phyloP scores from a whole-genome alignment of 352 stramenopile species.

The Phytophthora meadii region DNA sequence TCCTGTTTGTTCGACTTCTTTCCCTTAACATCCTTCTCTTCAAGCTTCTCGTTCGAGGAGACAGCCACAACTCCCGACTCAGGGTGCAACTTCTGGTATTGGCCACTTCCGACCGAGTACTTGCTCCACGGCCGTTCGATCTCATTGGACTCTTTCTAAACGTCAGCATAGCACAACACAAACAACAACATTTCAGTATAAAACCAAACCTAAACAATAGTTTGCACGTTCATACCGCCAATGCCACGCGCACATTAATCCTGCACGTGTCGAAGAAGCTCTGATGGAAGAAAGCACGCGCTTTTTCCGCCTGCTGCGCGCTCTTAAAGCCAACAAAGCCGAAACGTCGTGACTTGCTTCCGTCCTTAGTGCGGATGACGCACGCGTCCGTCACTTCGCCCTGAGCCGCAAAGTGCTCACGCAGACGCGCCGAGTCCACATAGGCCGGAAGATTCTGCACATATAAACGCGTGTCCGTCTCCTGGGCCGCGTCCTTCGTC shows the following conservation, averaged over 20 bases:
- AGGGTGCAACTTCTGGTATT: conserved; percentile 52
- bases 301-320: conserved; percentile 58
- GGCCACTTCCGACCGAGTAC: conserved; percentile 87
- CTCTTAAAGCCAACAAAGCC: conserved; percentile 88
- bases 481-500: conserved; percentile 13
- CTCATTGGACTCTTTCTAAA: conserved; percentile 60
- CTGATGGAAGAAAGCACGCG: conserved; percentile 78
- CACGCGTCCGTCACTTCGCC: conserved; percentile 91
- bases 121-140: conserved; percentile 89
- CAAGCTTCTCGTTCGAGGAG: conserved; percentile 18
- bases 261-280: conserved; percentile 92
- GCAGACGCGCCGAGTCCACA: conserved; percentile 74
- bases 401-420: conserved; percentile 77
- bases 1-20: conserved; percentile 26
- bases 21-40: conserved; percentile 31
- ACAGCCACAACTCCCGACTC: conserved; percentile 22
- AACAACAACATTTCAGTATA: conserved; percentile 14
- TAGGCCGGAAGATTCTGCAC: conserved; percentile 87
- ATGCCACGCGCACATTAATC: conserved; percentile 85
- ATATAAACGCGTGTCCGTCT: conserved; percentile 67
- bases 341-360: conserved; percentile 83
- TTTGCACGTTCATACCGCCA: conserved; percentile 46
- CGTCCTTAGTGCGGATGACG: conserved; percentile 91
- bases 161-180: conserved; percentile 17
- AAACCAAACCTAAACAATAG: neutral